Conservation (phyloP, 2,329 filamentous ascomycete species). For the Diaporthe batatas region DNA sequence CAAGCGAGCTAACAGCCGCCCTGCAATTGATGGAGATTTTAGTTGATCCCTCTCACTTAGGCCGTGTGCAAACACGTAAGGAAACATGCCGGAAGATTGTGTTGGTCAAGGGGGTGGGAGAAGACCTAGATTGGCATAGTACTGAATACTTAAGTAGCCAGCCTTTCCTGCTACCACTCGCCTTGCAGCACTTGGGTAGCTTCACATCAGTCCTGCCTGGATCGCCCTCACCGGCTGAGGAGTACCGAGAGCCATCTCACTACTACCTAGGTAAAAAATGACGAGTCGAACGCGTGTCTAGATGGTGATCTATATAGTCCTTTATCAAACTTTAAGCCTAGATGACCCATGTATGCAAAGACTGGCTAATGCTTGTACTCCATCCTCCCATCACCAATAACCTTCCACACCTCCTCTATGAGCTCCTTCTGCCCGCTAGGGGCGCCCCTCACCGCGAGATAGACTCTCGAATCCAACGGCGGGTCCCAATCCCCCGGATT, state of each 20-base stretch:
- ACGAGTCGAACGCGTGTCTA: background rate
- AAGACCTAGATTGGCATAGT: too few relatives aligned
- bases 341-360: background rate
- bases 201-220: background rate
- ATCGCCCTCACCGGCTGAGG: too few relatives aligned
- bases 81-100: too few relatives aligned
- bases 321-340: background rate
- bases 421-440: slow-evolving; percentile 71
- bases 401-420: slow-evolving; percentile 74
- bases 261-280: background rate
- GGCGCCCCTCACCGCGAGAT: slow-evolving; percentile 73
- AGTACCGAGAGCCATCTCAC: background rate
- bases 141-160: too few relatives aligned
- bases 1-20: too few relatives aligned
- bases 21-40: too few relatives aligned
- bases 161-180: background rate
- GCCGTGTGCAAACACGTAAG: too few relatives aligned
- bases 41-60: too few relatives aligned
- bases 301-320: slow-evolving; percentile 1
- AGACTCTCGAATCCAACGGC: slow-evolving; percentile 69
- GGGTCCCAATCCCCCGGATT: slow-evolving; percentile 81
- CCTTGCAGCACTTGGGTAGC: too few relatives aligned
- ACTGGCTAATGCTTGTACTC: slow-evolving; percentile 54
- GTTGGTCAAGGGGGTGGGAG: too few relatives aligned
- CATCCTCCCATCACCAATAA: slow-evolving; percentile 68